These are phyloP conservation scores for Scleroderma citrinum DNA, from an alignment of 768 basidiomycete species.

Conservation along the genomic window DNA sequence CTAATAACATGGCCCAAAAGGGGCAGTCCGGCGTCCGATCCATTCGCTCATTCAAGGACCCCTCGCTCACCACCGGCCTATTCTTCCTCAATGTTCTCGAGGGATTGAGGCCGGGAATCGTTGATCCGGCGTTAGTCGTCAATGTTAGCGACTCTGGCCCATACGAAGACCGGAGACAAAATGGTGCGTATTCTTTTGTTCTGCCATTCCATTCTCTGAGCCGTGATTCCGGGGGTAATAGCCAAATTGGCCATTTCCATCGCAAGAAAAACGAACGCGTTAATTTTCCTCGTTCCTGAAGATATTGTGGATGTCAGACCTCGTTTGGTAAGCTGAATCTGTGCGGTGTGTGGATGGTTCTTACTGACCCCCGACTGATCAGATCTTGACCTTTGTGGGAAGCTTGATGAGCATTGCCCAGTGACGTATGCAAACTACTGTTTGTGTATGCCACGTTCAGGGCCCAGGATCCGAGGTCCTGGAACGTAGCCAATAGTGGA, in stretches of 20 bases:
- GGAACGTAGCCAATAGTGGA: neutral
- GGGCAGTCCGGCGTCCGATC: slow-evolving; percentile 50
- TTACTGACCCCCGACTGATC: neutral
- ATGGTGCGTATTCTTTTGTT: slow-evolving; percentile 54
- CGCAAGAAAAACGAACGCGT: slow-evolving; percentile 93
- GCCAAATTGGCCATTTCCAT: slow-evolving; percentile 98
- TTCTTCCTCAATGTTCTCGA: slow-evolving; percentile 95
- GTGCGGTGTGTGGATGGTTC: neutral
- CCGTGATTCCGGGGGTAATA: slow-evolving; percentile 25
- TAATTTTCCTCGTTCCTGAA: slow-evolving; percentile 96
- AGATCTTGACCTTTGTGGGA: slow-evolving; percentile 95
- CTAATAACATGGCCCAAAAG: slow-evolving; percentile 81
- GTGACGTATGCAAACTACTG: slow-evolving; percentile 17
- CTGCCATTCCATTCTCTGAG: slow-evolving; percentile 1
- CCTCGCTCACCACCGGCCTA: slow-evolving; percentile 76
- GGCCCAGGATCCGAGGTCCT: too few species aligned
- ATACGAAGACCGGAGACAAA: slow-evolving; percentile 88
- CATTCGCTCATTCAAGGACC: slow-evolving; percentile 94
- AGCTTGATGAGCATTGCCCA: slow-evolving; percentile 78
- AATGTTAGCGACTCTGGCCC: slow-evolving; percentile 52
- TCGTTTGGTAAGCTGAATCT: slow-evolving; percentile 58
- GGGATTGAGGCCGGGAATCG: slow-evolving; percentile 87
- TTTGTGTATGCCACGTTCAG: neutral
- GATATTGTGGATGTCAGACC: slow-evolving; percentile 94
- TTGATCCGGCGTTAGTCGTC: slow-evolving; percentile 79